Percentiles rank a stretch among this genome's conserved stretches.
Evolutionary conservation across 805 yeast genomes (phyloP).

Genomic region (Zygosaccharomyces lentus): DNA sequence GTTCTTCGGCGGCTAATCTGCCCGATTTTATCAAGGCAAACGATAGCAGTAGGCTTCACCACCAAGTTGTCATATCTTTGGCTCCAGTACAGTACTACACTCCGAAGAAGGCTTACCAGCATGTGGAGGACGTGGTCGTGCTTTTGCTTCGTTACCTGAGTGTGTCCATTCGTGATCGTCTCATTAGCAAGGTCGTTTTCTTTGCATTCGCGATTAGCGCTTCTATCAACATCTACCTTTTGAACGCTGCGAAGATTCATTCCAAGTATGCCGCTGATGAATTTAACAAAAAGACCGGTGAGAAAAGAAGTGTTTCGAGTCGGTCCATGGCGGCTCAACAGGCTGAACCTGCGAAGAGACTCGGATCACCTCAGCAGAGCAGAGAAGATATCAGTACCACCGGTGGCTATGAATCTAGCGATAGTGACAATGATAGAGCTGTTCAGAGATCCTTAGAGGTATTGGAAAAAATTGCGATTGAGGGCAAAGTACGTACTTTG

Average conservation of each 20-base stretch:
- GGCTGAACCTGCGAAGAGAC: neutral
- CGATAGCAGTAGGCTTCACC: constrained; percentile 31
- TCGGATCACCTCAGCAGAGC: neutral
- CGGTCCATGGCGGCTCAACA: neutral
- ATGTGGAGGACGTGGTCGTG: constrained; percentile 54
- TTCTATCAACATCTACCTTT: constrained; percentile 75
- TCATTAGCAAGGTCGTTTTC: constrained; percentile 72
- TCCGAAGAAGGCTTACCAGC: constrained; percentile 51
- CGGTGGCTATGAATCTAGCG: constrained; percentile 27
- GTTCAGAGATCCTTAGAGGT: constrained; percentile 59
- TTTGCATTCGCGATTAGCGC: constrained; percentile 70
- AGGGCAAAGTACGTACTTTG: constrained; percentile 65
- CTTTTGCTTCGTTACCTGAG: constrained; percentile 53
- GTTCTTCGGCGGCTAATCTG: constrained; percentile 39
- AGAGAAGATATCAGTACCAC: constrained; percentile 8
- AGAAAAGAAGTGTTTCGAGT: constrained; percentile 6
- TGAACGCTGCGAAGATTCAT: constrained; percentile 78
- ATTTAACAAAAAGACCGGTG: constrained; percentile 21
- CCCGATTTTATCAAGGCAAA: constrained; percentile 37
- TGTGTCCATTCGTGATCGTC: constrained; percentile 68
- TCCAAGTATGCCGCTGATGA: constrained; percentile 39
- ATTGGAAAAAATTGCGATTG: constrained; percentile 56
- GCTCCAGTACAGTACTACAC: constrained; percentile 54
- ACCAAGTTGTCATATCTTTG: constrained; percentile 54
- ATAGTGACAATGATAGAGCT: constrained; percentile 35